Conservation (phyloP, 2,329 filamentous ascomycete species). For the Thielaviopsis ethacetica region DNA sequence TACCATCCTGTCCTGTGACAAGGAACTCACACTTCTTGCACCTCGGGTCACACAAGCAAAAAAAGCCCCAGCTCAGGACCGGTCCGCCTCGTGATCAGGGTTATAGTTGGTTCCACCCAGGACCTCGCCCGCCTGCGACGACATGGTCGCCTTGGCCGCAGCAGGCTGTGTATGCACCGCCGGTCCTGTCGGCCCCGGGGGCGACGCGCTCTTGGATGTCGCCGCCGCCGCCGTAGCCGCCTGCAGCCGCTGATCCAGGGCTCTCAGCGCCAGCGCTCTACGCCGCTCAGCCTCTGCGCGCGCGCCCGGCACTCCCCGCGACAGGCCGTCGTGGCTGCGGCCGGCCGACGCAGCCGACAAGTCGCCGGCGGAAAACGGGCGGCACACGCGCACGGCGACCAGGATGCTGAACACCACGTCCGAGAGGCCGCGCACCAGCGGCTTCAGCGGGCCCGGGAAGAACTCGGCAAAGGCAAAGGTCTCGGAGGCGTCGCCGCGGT, state of each 20-base stretch:
- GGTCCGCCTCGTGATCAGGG: conserved; percentile 37
- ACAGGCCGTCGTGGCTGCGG: conserved; percentile 41
- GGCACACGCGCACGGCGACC: conserved; percentile 61
- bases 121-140: conserved; percentile 35
- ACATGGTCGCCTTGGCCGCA: conserved; percentile 41
- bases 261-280: conserved; percentile 75
- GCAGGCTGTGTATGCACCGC: conserved; percentile 41
- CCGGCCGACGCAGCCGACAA: conserved; percentile 59
- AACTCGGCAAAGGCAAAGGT: conserved; percentile 94
- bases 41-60: too few relatives aligned
- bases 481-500: conserved; percentile 85
- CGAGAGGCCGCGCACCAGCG: conserved; percentile 56
- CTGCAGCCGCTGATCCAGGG: conserved; percentile 78
- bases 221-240: conserved; percentile 47
- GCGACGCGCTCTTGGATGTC: conserved; percentile 16
- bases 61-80: neutral
- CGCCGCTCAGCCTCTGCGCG: conserved; percentile 84
- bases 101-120: conserved; percentile 56
- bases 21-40: too few relatives aligned
- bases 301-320: conserved; percentile 45
- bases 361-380: conserved; percentile 70
- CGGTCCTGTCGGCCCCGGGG: conserved; percentile 31
- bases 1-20: too few relatives aligned
- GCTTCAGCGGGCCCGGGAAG: conserved; percentile 74
- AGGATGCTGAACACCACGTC: conserved; percentile 59